Evolutionary conservation across 495 filamentous ascomycete genomes (phyloP).

Genomic region (Podospora conica): DNA sequence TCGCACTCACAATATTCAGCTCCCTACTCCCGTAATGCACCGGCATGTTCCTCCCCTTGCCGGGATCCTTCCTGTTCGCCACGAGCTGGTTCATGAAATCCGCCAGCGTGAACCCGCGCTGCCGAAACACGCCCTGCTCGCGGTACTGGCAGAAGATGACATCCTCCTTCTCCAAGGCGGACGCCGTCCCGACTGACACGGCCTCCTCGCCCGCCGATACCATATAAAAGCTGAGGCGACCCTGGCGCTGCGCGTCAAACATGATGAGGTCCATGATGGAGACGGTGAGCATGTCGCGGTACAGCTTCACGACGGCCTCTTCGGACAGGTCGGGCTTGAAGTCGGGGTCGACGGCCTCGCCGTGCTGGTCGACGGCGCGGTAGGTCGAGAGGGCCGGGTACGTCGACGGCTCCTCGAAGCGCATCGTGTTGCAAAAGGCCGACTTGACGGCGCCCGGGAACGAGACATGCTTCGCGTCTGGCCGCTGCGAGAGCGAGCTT

Average conservation of each 20-base stretch:
- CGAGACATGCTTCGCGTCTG: constrained; percentile 64
- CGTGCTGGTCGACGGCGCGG: constrained; percentile 78
- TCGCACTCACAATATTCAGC: constrained; percentile 63
- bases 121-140: constrained; percentile 83
- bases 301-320: constrained; percentile 61
- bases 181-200: constrained; percentile 79
- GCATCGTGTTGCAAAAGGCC: constrained; percentile 74
- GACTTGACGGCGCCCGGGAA: constrained; percentile 96
- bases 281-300: constrained; percentile 59
- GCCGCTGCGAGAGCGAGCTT: constrained; percentile 54
- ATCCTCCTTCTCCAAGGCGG: constrained; percentile 73
- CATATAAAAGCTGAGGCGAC: constrained; percentile 94
- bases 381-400: constrained; percentile 75
- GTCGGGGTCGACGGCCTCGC: constrained; percentile 65
- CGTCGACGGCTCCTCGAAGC: constrained; percentile 65
- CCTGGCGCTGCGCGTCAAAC: constrained; percentile 79
- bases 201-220: constrained; percentile 95
- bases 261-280: constrained; percentile 92
- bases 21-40: constrained; percentile 87
- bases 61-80: constrained; percentile 74
- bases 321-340: constrained; percentile 58
- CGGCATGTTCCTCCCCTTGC: constrained; percentile 91
- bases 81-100: constrained; percentile 97
- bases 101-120: constrained; percentile 78
- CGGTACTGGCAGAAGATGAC: constrained; percentile 94